Conservation (phyloP, 805 yeast species). For the Saturnispora serradocipensis region DNA sequence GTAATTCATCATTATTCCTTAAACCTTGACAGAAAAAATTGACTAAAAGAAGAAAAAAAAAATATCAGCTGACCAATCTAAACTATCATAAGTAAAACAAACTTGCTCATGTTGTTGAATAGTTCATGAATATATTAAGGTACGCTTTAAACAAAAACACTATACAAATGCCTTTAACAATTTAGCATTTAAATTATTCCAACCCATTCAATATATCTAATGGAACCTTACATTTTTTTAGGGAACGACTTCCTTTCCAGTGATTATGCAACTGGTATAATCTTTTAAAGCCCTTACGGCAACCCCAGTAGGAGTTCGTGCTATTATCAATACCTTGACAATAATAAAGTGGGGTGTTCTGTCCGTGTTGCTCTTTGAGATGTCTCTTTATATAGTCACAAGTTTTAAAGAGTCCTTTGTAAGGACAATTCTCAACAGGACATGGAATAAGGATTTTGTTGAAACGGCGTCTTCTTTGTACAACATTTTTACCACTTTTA, state of each 20-base stretch:
- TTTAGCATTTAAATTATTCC: neutral
- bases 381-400: slow-evolving; percentile 26
- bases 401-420: slow-evolving; percentile 24
- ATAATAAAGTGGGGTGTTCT: slow-evolving; percentile 19
- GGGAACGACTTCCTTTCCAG: slow-evolving; percentile 27
- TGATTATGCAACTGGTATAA: slow-evolving; percentile 28
- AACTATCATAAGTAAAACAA: neutral
- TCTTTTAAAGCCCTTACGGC: slow-evolving; percentile 25
- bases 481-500: neutral
- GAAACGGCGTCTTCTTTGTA: slow-evolving; percentile 1
- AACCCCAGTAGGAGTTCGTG: slow-evolving; percentile 23
- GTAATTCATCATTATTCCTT: neutral
- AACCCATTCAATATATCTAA: neutral
- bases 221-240: slow-evolving; percentile 26
- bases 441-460: slow-evolving; percentile 4
- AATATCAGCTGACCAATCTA: neutral
- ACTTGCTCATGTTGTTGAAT: neutral
- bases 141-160: neutral
- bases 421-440: slow-evolving; percentile 17
- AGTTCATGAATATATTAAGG: neutral
- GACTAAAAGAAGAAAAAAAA: neutral
- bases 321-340: slow-evolving; percentile 19
- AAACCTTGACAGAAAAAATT: neutral
- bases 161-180: too few species aligned
- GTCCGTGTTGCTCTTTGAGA: slow-evolving; percentile 24